Percentiles rank a stretch among this genome's conserved stretches.
These are phyloP conservation scores for Hysterangium stoloniferum DNA, from an alignment of 768 basidiomycete species.

Conservation along the genomic window DNA sequence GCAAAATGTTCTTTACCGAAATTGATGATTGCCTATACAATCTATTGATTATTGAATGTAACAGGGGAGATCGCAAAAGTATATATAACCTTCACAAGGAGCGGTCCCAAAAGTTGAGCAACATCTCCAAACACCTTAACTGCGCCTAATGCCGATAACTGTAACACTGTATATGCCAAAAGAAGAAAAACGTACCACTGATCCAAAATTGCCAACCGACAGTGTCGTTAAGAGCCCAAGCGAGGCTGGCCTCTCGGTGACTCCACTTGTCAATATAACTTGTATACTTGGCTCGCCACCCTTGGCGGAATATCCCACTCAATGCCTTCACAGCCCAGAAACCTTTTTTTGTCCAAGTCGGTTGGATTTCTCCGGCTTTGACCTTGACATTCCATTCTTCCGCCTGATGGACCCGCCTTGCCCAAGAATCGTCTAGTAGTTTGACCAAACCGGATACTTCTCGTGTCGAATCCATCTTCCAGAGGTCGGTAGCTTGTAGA, in stretches of 20 bases:
- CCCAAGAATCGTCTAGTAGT: constrained; percentile 50
- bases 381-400: constrained; percentile 49
- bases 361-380: constrained; percentile 34
- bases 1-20: constrained; percentile 44
- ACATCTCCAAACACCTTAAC: constrained; percentile 52
- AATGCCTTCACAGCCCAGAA: constrained; percentile 30
- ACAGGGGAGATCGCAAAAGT: not conserved
- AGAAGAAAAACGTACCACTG: constrained; percentile 51
- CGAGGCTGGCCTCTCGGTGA: constrained; percentile 41
- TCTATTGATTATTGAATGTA: not conserved
- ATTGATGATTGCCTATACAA: constrained; percentile 46
- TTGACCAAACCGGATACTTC: constrained; percentile 43
- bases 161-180: not conserved
- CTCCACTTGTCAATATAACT: constrained; percentile 29
- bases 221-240: constrained; percentile 54
- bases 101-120: constrained; percentile 51
- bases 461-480: constrained; percentile 50
- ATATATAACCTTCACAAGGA: constrained; percentile 43
- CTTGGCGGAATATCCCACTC: constrained; percentile 13
- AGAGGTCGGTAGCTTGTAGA: constrained; percentile 66
- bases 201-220: constrained; percentile 54
- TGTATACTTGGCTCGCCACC: constrained; percentile 14
- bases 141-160: not conserved
- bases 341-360: constrained; percentile 31
- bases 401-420: constrained; percentile 38